Evolutionary conservation across 805 yeast genomes (phyloP).

Genomic region (Candida incommunis): DNA sequence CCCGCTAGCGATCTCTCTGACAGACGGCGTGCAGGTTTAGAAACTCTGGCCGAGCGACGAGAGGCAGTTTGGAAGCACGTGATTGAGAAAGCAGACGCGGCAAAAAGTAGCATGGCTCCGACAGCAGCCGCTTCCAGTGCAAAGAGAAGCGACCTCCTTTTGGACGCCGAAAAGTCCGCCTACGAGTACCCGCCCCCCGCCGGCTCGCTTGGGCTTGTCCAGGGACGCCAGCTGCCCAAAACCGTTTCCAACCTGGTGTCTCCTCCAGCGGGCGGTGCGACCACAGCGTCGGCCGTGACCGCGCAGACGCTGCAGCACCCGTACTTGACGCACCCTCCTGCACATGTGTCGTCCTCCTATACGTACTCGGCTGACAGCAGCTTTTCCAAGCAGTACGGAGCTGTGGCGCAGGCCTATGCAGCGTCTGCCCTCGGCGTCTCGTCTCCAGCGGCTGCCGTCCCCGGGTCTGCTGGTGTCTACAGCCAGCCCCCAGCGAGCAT

Average conservation of each 20-base stretch:
- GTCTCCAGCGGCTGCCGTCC: background rate
- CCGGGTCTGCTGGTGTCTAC: background rate
- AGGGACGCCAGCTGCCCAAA: background rate
- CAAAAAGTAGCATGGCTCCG: background rate
- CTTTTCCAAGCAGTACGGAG: background rate
- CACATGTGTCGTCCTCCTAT: constrained; percentile 3
- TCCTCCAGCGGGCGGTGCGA: background rate
- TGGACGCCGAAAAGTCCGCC: background rate
- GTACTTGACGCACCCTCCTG: constrained; percentile 6
- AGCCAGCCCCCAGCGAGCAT: no score
- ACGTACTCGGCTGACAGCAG: background rate
- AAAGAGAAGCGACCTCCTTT: background rate
- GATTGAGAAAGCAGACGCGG: background rate
- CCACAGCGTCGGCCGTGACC: constrained; percentile 1
- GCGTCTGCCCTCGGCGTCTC: background rate
- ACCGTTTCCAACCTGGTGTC: background rate
- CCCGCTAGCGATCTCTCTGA: constrained; percentile 2
- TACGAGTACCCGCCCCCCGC: background rate
- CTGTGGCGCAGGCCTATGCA: background rate
- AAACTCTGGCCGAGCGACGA: background rate
- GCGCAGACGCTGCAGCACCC: constrained; percentile 5
- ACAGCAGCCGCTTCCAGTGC: background rate
- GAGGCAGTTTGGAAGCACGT: background rate
- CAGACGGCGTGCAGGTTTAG: background rate
- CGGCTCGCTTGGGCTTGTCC: background rate